Base-by-base conservation (phyloP, 306 rosid species). In the Malus sylvestris region DNA sequence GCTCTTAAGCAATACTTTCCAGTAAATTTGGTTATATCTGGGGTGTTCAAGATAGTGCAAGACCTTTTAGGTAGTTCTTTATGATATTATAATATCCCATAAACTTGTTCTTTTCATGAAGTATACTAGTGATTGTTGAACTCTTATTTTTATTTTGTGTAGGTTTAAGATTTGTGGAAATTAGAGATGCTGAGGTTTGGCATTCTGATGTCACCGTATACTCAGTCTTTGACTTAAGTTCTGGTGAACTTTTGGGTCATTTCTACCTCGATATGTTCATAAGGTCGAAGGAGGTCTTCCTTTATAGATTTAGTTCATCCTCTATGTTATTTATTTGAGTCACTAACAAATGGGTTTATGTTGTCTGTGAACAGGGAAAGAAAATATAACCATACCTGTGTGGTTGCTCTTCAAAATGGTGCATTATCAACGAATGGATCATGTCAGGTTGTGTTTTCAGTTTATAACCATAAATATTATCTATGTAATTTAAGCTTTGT, bases 1-100 rank as follows among this genome's bases (percentile, higher is more conserved):
- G 87, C 82, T 87, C 92, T 95, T 70, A 92, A 92, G 86, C 97
- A 92, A 85, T 95, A 88, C 86, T 90, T 95, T 58, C 99, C 97
- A 55, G 86, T 92, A 80, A 87, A 78, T 87, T 76, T 95, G 83
- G 99, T 95, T 83, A 81, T 92, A 73, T 88, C 97, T 30, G 99
- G 99, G 80, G 85, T 92, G 86, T 89, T 95, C 83, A 95, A 95
- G 80, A 87, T 92, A 84, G 79, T 87, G 76, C 99, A 92, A 83
- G 97, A 95, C 85, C 87, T 90, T 75, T 95, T 89, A 69, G 99
- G 99, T 95, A 88, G 80, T 46, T 81, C 61, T 62, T 73, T 25
- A 6, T 25, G 18, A 20, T 75, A 68, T 58, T 78, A 42, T 30
- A 71, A 68, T 27, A 52, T 66, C 76, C 57, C 13, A 59, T 32